phyloP scores from a whole-genome alignment of 2,329 filamentous ascomycete species.

The Lasiodiplodia gonubiensis region DNA sequence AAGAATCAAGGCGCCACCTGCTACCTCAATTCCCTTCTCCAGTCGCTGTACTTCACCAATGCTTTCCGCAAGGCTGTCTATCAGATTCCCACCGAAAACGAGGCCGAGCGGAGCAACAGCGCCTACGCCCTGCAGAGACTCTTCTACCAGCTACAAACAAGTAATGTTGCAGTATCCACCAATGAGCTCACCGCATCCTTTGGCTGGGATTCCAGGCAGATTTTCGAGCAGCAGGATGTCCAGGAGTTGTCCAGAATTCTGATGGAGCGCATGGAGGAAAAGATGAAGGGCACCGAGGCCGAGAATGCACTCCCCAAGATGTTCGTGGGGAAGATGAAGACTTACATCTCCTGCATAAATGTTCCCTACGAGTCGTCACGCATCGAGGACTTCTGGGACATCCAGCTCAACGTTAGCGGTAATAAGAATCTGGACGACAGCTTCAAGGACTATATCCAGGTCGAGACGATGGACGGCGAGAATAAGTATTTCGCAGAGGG shows the following conservation, averaged over 20 bases:
- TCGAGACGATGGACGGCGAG: conserved; percentile 95
- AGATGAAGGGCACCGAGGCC: conserved; percentile 95
- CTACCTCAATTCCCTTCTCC: conserved; percentile 58
- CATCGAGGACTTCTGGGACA: conserved; percentile 98
- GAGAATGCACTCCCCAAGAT: conserved; percentile 88
- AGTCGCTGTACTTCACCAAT: conserved; percentile 65
- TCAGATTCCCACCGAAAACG: conserved; percentile 89
- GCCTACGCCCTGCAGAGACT: conserved; percentile 92
- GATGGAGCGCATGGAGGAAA: conserved; percentile 96
- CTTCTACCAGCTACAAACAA: conserved; percentile 94
- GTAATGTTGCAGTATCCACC: conserved; percentile 80
- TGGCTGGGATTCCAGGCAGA: conserved; percentile 96
- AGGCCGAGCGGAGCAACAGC: conserved; percentile 81
- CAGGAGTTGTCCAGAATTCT: conserved; percentile 95
- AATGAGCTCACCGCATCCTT: conserved; percentile 95
- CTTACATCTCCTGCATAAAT: conserved; percentile 98
- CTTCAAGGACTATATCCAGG: conserved; percentile 94
- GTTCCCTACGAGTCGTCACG: conserved; percentile 96
- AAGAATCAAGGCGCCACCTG: conserved; percentile 89
- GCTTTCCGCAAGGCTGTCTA: conserved; percentile 98
- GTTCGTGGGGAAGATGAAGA: conserved; percentile 98
- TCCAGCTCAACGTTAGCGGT: conserved; percentile 93
- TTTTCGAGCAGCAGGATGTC: conserved; percentile 98
- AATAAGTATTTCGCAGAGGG: conserved; percentile 97
- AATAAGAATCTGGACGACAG: conserved; percentile 93